phyloP scores from a whole-genome alignment of 352 stramenopile species.

The Pythium rhizo-oryzae region DNA sequence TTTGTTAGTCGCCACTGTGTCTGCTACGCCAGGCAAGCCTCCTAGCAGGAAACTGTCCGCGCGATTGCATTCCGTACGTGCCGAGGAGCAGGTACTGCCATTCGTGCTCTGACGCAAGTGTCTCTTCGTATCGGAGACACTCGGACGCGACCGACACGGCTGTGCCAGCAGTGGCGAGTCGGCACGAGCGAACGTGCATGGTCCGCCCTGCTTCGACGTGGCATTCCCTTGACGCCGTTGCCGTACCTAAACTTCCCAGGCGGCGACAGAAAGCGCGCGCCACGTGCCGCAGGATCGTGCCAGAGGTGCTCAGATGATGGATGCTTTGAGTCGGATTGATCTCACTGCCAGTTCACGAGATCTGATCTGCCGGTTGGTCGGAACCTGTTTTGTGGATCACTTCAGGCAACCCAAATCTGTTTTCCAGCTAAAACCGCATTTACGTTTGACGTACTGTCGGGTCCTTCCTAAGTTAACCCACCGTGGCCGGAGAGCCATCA shows the following conservation, averaged over 20 bases:
- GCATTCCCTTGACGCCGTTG: neutral
- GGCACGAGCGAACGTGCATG: neutral
- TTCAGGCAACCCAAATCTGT: too few relatives aligned
- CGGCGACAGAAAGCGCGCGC: neutral
- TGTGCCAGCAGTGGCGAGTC: too few relatives aligned
- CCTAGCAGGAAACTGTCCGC: neutral
- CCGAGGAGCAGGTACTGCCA: too few relatives aligned
- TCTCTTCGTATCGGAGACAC: neutral
- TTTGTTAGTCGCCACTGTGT: too few relatives aligned
- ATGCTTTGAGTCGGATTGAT: neutral
- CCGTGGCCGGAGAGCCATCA: conserved; percentile 1
- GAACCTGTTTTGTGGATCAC: too few relatives aligned
- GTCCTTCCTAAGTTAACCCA: conserved; percentile 22
- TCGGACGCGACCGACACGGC: neutral
- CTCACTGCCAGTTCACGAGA: neutral
- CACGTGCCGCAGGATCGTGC: too few relatives aligned
- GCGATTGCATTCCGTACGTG: neutral
- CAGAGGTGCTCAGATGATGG: too few relatives aligned
- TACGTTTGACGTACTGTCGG: neutral
- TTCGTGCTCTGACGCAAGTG: conserved; percentile 10
- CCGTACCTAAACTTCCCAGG: neutral
- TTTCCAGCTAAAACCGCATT: neutral
- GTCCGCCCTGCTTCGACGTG: neutral
- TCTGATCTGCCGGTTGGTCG: too few relatives aligned
- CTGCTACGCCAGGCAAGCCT: too few relatives aligned